phyloP scores from a whole-genome alignment of 345 rosid species.

The Sonneratia alba region DNA sequence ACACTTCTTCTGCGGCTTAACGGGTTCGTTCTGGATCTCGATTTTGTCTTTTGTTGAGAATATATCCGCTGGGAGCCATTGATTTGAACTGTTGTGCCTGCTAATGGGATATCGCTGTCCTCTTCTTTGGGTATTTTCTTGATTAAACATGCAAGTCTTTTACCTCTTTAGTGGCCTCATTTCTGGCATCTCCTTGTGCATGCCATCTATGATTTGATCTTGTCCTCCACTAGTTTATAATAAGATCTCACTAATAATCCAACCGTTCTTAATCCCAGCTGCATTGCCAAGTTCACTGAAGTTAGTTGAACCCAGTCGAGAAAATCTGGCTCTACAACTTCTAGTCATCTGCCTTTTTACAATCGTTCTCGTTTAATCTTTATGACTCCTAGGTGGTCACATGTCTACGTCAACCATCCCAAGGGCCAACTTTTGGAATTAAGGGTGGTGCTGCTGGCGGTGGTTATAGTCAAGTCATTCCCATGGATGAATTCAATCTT shows the following conservation, averaged over 20 bases:
- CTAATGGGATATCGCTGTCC: background rate
- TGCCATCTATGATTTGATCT: background rate
- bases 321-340: background rate
- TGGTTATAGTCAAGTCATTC: slow-evolving; percentile 96
- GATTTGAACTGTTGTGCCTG: background rate
- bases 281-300: background rate
- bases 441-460: slow-evolving; percentile 99
- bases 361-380: background rate
- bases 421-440: slow-evolving; percentile 99
- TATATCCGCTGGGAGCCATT: background rate
- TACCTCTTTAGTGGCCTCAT: background rate
- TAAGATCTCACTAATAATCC: background rate
- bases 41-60: background rate
- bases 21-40: background rate
- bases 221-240: background rate
- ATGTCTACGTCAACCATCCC: slow-evolving; percentile 97
- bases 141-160: background rate
- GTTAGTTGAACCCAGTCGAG: background rate
- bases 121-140: background rate
- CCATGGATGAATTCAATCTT: slow-evolving; percentile 99
- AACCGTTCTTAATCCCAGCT: background rate
- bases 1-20: background rate
- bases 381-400: slow-evolving; percentile 64
- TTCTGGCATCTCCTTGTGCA: background rate
- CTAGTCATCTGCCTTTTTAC: background rate